Conservation (phyloP, 768 basidiomycete genomes). For the Mycena albidolilacea region DNA sequence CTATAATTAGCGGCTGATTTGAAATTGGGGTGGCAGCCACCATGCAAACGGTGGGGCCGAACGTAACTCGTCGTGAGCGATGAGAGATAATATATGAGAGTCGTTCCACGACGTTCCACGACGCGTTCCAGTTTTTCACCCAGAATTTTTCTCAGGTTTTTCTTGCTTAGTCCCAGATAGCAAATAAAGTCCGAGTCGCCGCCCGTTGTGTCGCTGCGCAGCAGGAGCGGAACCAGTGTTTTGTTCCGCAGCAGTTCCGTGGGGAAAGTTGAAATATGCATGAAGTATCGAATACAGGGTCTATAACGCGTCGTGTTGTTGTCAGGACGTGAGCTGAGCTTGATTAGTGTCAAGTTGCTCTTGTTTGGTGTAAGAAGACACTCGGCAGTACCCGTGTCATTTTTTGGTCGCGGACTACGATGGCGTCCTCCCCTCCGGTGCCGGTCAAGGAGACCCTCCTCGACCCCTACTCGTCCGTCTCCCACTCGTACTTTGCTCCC, state of each 20-base stretch:
- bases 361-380: not conserved
- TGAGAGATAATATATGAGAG: too few relatives aligned
- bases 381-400: not conserved
- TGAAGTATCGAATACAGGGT: not conserved
- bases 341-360: not conserved
- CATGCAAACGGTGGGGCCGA: too few relatives aligned
- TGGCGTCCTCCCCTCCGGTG: constrained; percentile 60
- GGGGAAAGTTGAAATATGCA: not conserved
- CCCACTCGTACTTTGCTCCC: constrained; percentile 42
- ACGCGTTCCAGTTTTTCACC: too few relatives aligned
- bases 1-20: constrained; percentile 14
- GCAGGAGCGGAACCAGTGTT: not conserved
- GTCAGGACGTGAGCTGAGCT: too few relatives aligned
- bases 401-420: constrained; percentile 40
- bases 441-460: constrained; percentile 60
- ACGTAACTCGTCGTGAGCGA: too few relatives aligned
- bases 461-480: constrained; percentile 48
- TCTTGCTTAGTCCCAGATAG: too few relatives aligned
- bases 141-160: too few relatives aligned
- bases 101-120: too few relatives aligned
- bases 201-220: constrained; percentile 29
- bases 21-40: not conserved
- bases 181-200: too few relatives aligned
- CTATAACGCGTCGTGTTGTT: not conserved
- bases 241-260: constrained; percentile 4